Percentiles rank a stretch among this genome's conserved stretches.
These are phyloP conservation scores for Ballota nigra DNA, from an alignment of 257 asterid genomes.

Conservation along the genomic window DNA sequence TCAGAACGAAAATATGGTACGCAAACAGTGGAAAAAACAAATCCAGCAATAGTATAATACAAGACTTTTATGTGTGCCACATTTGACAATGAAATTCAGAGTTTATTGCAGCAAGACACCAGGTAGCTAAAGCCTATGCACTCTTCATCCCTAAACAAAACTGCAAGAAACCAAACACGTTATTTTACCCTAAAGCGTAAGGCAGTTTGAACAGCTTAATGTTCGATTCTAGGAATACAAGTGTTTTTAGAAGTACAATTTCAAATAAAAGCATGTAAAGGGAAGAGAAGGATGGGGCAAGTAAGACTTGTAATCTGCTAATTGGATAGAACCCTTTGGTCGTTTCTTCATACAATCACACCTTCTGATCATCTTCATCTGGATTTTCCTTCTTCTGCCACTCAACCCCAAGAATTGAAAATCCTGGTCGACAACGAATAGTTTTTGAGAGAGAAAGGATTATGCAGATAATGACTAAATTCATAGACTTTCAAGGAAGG, in stretches of 20 bases:
- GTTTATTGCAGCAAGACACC: conserved; percentile 62
- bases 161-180: conserved; percentile 51
- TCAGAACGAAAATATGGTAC: conserved; percentile 95
- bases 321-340: conserved; percentile 34
- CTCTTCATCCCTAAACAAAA: conserved; percentile 96
- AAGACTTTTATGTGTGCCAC: conserved; percentile 72
- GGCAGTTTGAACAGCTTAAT: conserved; percentile 2
- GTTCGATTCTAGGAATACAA: too few relatives aligned
- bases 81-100: conserved; percentile 58
- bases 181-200: conserved; percentile 7
- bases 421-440: conserved; percentile 45
- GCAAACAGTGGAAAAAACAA: conserved; percentile 80
- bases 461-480: neutral
- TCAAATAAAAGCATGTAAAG: neutral
- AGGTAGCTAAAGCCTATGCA: conserved; percentile 96
- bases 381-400: conserved; percentile 99
- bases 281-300: neutral
- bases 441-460: neutral
- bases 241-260: neutral
- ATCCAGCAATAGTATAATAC: conserved; percentile 83
- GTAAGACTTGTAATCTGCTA: too few relatives aligned
- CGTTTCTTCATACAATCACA: conserved; percentile 79
- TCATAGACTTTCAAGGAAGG: neutral
- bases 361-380: conserved; percentile 93
- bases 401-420: conserved; percentile 88